Evolutionary conservation across 768 basidiomycete genomes (phyloP).

Genomic region (Punctularia strigosozonata): DNA sequence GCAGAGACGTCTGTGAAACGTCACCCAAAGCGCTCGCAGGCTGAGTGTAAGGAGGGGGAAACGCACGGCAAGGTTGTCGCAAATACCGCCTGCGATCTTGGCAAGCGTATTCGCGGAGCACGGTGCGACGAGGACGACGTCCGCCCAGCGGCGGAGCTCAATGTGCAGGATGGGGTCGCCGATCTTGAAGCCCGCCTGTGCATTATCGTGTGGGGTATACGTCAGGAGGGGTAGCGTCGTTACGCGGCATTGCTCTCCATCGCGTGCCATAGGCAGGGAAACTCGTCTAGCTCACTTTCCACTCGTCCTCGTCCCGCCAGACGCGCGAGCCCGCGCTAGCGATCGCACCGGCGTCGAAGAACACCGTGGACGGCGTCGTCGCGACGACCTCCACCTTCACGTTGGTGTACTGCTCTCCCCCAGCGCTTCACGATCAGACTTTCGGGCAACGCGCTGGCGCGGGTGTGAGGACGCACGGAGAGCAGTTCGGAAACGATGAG

Average conservation of each 20-base stretch:
- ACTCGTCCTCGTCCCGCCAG: constrained; percentile 91
- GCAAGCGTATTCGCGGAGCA: constrained; percentile 96
- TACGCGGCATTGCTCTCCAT: no score
- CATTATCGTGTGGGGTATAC: no score
- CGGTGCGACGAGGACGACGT: constrained; percentile 88
- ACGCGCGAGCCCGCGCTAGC: constrained; percentile 43
- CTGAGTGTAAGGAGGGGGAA: background rate
- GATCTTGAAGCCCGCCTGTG: constrained; percentile 57
- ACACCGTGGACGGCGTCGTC: constrained; percentile 66
- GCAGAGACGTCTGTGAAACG: constrained; percentile 50
- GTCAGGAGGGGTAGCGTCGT: no score
- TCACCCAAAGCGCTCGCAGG: background rate
- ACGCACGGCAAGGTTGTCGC: constrained; percentile 79
- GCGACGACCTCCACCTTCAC: constrained; percentile 79
- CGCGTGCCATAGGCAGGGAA: no score
- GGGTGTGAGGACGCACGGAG: constrained; percentile 30
- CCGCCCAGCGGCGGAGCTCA: constrained; percentile 89
- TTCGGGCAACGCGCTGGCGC: no score
- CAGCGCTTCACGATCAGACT: no score
- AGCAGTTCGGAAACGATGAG: constrained; percentile 75
- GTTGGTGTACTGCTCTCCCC: constrained; percentile 44
- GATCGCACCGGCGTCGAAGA: constrained; percentile 52
- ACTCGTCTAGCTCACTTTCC: constrained; percentile 71
- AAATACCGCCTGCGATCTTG: constrained; percentile 81
- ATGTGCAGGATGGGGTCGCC: constrained; percentile 95